Percentiles rank a stretch among this genome's conserved stretches.
Conservation (phyloP, 2,329 filamentous ascomycete species). For the Rhynchosporium secalis region DNA sequence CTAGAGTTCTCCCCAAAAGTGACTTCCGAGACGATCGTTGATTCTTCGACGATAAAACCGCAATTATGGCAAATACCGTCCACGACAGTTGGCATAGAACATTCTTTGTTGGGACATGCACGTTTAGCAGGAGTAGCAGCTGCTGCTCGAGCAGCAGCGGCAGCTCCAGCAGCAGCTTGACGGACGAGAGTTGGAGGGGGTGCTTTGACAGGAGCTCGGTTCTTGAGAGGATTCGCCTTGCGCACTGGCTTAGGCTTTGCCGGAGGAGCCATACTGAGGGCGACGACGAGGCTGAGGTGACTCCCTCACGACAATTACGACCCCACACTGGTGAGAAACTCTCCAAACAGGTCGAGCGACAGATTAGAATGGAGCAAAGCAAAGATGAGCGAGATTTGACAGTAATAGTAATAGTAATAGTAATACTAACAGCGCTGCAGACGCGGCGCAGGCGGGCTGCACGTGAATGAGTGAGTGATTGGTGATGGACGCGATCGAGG, state of each 20-base stretch:
- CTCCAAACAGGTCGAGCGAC: neutral
- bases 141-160: slow-evolving; percentile 18
- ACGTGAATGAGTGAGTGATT: slow-evolving; percentile 16
- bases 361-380: neutral
- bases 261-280: slow-evolving; percentile 10
- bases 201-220: slow-evolving; percentile 27
- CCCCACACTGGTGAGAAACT: slow-evolving; percentile 2
- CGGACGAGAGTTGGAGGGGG: slow-evolving; percentile 29
- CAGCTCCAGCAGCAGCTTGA: slow-evolving; percentile 25
- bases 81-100: slow-evolving; percentile 60
- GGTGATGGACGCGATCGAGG: neutral
- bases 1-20: slow-evolving; percentile 85
- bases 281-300: slow-evolving; percentile 14
- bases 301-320: slow-evolving; percentile 13
- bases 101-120: slow-evolving; percentile 59
- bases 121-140: slow-evolving; percentile 16
- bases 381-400: neutral
- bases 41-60: slow-evolving; percentile 79
- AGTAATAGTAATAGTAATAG: neutral
- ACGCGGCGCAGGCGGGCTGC: slow-evolving; percentile 5
- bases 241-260: slow-evolving; percentile 14
- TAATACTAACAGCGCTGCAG: slow-evolving; percentile 1
- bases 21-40: slow-evolving; percentile 89
- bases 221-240: slow-evolving; percentile 30
- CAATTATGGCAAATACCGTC: slow-evolving; percentile 78